Base-by-base conservation (phyloP, 352 stramenopile species). In the Thalassiosira hispida region DNA sequence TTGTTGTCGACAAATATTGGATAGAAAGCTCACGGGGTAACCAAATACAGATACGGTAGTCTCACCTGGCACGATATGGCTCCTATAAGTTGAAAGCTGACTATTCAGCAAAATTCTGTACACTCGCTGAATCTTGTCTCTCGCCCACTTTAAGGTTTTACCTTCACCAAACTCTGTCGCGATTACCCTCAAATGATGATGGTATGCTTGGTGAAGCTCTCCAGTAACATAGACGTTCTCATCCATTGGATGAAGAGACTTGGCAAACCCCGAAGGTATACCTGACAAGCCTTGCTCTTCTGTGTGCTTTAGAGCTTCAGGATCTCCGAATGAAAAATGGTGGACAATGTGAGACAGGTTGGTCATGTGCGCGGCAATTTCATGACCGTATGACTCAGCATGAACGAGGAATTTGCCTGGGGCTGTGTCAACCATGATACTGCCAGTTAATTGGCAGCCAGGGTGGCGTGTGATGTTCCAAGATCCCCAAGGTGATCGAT, bases 121-220 rank as follows among this genome's bases (percentile, higher is more conserved):
- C 0, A 84, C 59, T n/a, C 52, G 51, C 1, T 29, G 31, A 35
- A 3, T 25, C 8, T 61, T 74, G 0, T 65, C 61, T 47, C 53
- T 11, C 33, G 47, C 33, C 46, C 55, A 79, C 1, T 60, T 25
- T 14, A 64, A 38, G 40, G 22, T 18, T 33, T 44, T 62, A 12
- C 31, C 52, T n/a, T 61, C 22, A 42, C 67, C 70, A 52, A 90
- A 82, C 53, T 96, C 84, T 64, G 96, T 98, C 12, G 95, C 96
- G 78, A 98, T 94, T 40, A 99, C 95, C 85, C 98, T 98, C 75
- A 98, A 95, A 92, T 99, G 98, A 89, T 99, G 97, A 90, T 99
- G 96, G 80, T 98, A 97, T 68, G 96, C 97, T 84, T 98, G 90
- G 83, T 98, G 97, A 72, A 97, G 93, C 72, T 96, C 90, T 73